Evolutionary conservation across 768 basidiomycete species (phyloP).

Genomic region (Chalciporus chontae): DNA sequence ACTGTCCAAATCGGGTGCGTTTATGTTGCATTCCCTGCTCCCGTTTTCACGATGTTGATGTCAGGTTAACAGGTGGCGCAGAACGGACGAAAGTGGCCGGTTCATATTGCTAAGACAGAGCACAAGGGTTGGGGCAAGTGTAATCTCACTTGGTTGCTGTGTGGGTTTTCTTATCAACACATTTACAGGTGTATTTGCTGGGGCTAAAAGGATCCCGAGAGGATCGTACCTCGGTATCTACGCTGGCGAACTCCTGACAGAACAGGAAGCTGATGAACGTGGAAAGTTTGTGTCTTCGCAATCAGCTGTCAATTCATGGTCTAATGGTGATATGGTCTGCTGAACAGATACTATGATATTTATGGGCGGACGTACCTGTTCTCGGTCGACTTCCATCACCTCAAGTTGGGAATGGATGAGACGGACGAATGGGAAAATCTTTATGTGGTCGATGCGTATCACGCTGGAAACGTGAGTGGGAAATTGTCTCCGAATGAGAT

Average conservation of each 20-base stretch:
- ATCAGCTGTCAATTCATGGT: too few relatives aligned
- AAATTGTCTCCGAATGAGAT: neutral
- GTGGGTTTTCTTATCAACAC: neutral
- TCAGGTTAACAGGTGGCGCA: conserved; percentile 65
- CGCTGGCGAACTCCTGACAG: conserved; percentile 76
- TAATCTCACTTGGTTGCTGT: conserved; percentile 11
- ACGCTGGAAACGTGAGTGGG: conserved; percentile 73
- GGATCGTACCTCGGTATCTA: conserved; percentile 83
- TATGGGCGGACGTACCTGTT: conserved; percentile 80
- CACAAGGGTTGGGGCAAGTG: conserved; percentile 81
- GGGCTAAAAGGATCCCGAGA: conserved; percentile 54
- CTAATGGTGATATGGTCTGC: neutral
- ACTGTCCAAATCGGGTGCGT: conserved; percentile 75
- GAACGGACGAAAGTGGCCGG: conserved; percentile 59
- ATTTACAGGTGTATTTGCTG: conserved; percentile 65
- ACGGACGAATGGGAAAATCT: conserved; percentile 26
- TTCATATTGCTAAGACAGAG: conserved; percentile 66
- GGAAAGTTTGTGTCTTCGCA: conserved; percentile 50
- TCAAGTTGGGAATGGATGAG: conserved; percentile 36
- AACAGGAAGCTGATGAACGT: conserved; percentile 60
- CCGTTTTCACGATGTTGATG: neutral
- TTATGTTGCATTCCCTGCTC: neutral
- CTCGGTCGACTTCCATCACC: conserved; percentile 73
- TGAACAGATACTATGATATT: conserved; percentile 62
- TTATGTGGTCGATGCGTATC: conserved; percentile 82